These are phyloP conservation scores for Stentor coeruleus DNA, from an alignment of 73 alveolate genomes.

Conservation along the genomic window DNA sequence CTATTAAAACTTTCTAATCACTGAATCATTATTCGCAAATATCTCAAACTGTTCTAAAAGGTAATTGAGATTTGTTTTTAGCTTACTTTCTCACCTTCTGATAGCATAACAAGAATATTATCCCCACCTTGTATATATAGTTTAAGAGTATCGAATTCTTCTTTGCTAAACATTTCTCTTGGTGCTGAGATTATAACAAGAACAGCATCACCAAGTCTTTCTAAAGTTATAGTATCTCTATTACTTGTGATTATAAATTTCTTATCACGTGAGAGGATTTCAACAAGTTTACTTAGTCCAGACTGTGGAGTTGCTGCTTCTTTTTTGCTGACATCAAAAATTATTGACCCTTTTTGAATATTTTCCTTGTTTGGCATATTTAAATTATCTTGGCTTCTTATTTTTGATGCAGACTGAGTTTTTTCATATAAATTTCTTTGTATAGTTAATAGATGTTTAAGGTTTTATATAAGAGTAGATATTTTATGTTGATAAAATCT, in stretches of 20 bases:
- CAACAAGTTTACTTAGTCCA: neutral
- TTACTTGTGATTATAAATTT: slow-evolving; percentile 19
- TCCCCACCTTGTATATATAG: slow-evolving; percentile 87
- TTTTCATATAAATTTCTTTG: no score
- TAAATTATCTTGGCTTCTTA: no score
- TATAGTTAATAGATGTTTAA: no score
- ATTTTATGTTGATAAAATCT: no score
- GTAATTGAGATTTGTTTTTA: slow-evolving; percentile 75
- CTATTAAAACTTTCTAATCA: slow-evolving; percentile 79
- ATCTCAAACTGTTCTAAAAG: slow-evolving; percentile 83
- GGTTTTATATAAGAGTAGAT: no score
- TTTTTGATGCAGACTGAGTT: no score
- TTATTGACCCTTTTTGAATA: neutral
- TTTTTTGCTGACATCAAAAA: neutral
- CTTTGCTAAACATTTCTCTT: slow-evolving; percentile 42
- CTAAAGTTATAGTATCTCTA: slow-evolving; percentile 39
- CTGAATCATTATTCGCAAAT: slow-evolving; percentile 81
- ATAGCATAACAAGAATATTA: slow-evolving; percentile 57
- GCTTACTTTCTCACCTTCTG: slow-evolving; percentile 90
- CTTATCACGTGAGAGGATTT: neutral
- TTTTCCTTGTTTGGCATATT: neutral
- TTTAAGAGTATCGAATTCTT: slow-evolving; percentile 75
- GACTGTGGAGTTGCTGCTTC: neutral
- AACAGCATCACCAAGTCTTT: slow-evolving; percentile 43
- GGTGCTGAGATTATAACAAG: slow-evolving; percentile 46